phyloP scores from a whole-genome alignment of 331 rosid species.

The Acacia concinna region DNA sequence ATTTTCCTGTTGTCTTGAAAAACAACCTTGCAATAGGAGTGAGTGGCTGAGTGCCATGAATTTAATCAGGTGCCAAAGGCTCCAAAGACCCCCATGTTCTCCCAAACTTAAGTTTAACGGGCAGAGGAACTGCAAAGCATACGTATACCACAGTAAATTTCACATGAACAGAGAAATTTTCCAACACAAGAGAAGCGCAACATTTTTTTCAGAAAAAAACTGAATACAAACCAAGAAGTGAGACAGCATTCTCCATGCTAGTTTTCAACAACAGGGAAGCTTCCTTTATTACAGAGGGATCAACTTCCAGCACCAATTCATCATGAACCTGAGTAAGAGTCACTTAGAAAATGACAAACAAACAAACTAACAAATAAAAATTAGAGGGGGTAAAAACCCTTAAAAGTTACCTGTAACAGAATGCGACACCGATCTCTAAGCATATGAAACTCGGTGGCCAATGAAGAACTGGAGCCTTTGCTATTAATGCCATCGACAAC shows the following conservation, averaged over 20 bases:
- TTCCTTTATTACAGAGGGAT: slow-evolving; percentile 70
- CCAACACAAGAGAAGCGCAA: background rate
- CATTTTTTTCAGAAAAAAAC: slow-evolving; percentile 17
- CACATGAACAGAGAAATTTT: slow-evolving; percentile 3
- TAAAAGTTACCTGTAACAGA: slow-evolving; percentile 69
- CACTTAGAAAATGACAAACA: slow-evolving; percentile 11
- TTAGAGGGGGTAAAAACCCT: background rate
- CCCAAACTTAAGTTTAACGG: slow-evolving; percentile 79
- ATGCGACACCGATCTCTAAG: slow-evolving; percentile 75
- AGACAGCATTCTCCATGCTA: slow-evolving; percentile 89
- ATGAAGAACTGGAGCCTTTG: slow-evolving; percentile 47
- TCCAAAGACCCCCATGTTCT: slow-evolving; percentile 95
- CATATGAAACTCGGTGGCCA: slow-evolving; percentile 40
- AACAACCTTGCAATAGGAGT: slow-evolving; percentile 32
- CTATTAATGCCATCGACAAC: slow-evolving; percentile 44
- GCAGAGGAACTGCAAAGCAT: slow-evolving; percentile 76
- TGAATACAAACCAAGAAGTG: slow-evolving; percentile 69
- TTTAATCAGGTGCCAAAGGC: slow-evolving; percentile 51
- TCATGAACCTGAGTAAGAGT: slow-evolving; percentile 77
- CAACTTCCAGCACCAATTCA: slow-evolving; percentile 90
- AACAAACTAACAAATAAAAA: slow-evolving; percentile 1
- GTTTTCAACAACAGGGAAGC: slow-evolving; percentile 70
- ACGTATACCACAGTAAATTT: slow-evolving; percentile 14
- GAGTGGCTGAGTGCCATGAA: slow-evolving; percentile 37
- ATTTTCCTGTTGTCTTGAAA: slow-evolving; percentile 7